Evolutionary conservation across 352 stramenopile species (phyloP).

Genomic region (Bremia lactucae): DNA sequence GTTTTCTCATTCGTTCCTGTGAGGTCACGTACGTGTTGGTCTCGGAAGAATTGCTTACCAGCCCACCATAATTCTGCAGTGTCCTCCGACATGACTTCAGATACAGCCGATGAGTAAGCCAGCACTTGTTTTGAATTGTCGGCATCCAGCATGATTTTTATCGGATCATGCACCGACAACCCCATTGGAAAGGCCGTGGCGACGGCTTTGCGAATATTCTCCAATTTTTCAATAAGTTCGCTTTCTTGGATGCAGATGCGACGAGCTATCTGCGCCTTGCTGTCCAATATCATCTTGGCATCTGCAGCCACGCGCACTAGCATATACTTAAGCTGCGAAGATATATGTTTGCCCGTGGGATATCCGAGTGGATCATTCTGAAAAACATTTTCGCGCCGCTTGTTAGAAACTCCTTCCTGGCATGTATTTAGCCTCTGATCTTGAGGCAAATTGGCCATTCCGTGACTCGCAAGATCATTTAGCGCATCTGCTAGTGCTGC

Average conservation of each 20-base stretch:
- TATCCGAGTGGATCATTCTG: slow-evolving; percentile 74
- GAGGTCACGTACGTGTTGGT: slow-evolving; percentile 83
- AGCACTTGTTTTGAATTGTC: slow-evolving; percentile 45
- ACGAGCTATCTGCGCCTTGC: slow-evolving; percentile 51
- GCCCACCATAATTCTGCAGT: slow-evolving; percentile 92
- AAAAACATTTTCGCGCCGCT: slow-evolving; percentile 74
- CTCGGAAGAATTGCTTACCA: slow-evolving; percentile 90
- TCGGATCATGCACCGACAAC: slow-evolving; percentile 83
- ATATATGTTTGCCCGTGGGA: slow-evolving; percentile 83
- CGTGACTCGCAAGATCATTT: slow-evolving; percentile 67
- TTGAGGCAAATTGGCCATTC: slow-evolving; percentile 72
- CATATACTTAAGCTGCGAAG: slow-evolving; percentile 66
- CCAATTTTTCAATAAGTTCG: slow-evolving; percentile 86
- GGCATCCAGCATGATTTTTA: slow-evolving; percentile 79
- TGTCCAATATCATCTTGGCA: slow-evolving; percentile 61
- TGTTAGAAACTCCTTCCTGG: slow-evolving; percentile 35
- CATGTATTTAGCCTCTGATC: slow-evolving; percentile 86
- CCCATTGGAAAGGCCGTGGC: slow-evolving; percentile 94
- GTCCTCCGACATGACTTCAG: slow-evolving; percentile 72
- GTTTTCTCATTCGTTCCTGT: slow-evolving; percentile 95
- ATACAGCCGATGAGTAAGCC: slow-evolving; percentile 50
- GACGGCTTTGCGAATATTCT: slow-evolving; percentile 86
- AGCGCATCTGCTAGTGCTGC: slow-evolving; percentile 64
- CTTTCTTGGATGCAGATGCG: slow-evolving; percentile 47
- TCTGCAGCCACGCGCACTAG: slow-evolving; percentile 68